A percentile compares a stretch with the other conserved stretches of the same genome.
Conservation (phyloP, 2,329 filamentous ascomycete species). For the Mycosphaerelloides madeirae region DNA sequence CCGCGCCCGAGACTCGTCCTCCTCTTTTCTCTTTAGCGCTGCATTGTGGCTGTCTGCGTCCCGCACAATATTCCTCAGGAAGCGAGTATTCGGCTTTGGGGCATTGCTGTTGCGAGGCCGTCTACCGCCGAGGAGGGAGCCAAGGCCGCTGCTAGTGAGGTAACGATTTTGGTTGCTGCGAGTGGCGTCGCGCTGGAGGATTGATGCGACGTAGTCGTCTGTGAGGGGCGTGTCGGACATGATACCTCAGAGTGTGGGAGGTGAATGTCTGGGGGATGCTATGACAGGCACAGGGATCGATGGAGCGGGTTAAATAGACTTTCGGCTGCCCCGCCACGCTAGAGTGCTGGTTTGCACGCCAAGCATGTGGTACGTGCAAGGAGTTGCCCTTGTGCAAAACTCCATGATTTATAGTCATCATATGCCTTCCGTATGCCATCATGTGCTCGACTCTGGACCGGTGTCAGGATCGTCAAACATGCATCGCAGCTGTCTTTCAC, state of each 20-base stretch:
- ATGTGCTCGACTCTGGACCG: too few species aligned
- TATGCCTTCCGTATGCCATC: too few species aligned
- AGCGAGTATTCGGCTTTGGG: conserved; percentile 87
- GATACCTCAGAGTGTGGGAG: neutral
- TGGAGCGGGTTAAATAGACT: too few species aligned
- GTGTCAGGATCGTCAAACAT: too few species aligned
- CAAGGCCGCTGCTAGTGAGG: conserved; percentile 10
- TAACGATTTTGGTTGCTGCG: conserved; percentile 41
- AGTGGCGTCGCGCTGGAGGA: conserved; percentile 76
- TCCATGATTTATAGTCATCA: too few species aligned
- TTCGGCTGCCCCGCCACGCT: too few species aligned
- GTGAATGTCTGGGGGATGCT: neutral
- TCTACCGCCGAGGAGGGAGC: conserved; percentile 7
- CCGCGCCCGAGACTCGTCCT: conserved; percentile 68
- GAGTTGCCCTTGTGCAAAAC: too few species aligned
- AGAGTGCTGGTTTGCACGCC: too few species aligned
- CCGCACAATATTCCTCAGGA: conserved; percentile 80
- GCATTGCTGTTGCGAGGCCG: conserved; percentile 32
- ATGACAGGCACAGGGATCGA: too few species aligned
- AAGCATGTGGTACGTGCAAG: too few species aligned
- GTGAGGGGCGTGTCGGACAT: conserved; percentile 40
- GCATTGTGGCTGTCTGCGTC: conserved; percentile 88
- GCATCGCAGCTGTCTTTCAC: too few species aligned
- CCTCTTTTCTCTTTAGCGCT: conserved; percentile 76
- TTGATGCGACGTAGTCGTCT: conserved; percentile 72